Conservation (phyloP, 2,329 filamentous ascomycete species). For the Penicillium sp. region DNA sequence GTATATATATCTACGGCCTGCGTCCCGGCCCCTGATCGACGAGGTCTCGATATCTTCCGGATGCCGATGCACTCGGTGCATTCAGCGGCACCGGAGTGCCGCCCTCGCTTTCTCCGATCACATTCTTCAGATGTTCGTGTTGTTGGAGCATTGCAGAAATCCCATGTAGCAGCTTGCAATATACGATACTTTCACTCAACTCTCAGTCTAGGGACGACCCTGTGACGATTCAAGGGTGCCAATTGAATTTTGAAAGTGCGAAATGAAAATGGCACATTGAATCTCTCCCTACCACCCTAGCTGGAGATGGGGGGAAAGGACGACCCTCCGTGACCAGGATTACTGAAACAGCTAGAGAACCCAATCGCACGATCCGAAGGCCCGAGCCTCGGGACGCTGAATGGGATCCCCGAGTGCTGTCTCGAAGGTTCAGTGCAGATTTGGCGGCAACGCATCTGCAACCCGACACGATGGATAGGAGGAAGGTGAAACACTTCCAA, state of each 20-base stretch:
- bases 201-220: not conserved
- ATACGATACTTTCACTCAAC: not conserved
- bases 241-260: not conserved
- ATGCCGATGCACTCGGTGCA: not conserved
- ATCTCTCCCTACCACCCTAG: not conserved
- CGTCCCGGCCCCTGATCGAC: conserved; percentile 21
- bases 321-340: not conserved
- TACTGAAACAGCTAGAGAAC: not conserved
- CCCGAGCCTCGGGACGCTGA: not conserved
- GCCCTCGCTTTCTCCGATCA: conserved; percentile 21
- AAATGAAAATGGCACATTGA: not conserved
- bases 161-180: not conserved
- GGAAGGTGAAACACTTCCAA: conserved; percentile 15
- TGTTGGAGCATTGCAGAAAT: not conserved
- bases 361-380: not conserved
- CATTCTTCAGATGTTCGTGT: conserved; percentile 15
- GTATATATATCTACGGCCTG: conserved; percentile 18
- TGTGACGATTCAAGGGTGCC: not conserved
- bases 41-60: not conserved
- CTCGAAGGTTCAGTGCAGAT: not conserved
- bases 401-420: not conserved
- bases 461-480: conserved; percentile 4
- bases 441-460: conserved; percentile 5
- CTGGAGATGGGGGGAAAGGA: not conserved
- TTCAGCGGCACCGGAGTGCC: not conserved